Base-by-base conservation (phyloP, 2,329 filamentous ascomycete genomes). In the Bipolaris sorokiniana region DNA sequence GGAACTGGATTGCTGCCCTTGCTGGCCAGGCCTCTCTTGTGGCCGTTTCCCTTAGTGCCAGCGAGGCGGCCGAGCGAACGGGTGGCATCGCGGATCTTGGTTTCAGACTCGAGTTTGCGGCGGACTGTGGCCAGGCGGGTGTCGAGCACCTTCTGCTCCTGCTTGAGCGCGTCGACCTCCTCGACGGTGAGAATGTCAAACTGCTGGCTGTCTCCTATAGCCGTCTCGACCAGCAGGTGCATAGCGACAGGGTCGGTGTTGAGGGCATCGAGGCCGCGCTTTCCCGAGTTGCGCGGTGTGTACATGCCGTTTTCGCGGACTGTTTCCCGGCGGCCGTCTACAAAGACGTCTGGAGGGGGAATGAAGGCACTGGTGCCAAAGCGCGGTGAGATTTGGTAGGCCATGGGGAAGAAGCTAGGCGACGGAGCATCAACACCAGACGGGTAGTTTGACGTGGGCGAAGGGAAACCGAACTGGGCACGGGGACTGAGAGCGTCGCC, bases 11-110 rank as follows among this genome's bases (percentile, higher is more conserved):
- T 63, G 51, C 76, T 74, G 58, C 79, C 81, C 44, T 83, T 77
- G 44, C 84, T 78, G 63, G 82, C 78, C 41, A 84, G 76, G 50
- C 78, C 78, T 56, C 79, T 88, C 76, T 75, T 83, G 73, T 76
- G 83, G 56, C 69, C 68, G 47, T 66, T 70, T 16, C 62, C 62
- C 61, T 83, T 82, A n/a, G 87, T 83, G 7, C 86, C 86, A 72
- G 96, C 92, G 28, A 99, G 82, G 67, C 90, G 88, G 56, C 89
- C 88, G 77, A 99, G 88, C 38, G 92, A 96, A 63, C 89, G 86
- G 10, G 95, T 92, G 1, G 95, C 95, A 82, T 98, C 94, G 67
- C 92, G 90, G 68, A 97, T 92, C 80, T 98, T 99, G 52, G 88
- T 90, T 76, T 99, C 95, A 44, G 98, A 87, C 31, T 88, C 88